These are phyloP conservation scores for Spathaspora sp. DNA, from an alignment of 1,139 yeast genomes.

Conservation along the genomic window DNA sequence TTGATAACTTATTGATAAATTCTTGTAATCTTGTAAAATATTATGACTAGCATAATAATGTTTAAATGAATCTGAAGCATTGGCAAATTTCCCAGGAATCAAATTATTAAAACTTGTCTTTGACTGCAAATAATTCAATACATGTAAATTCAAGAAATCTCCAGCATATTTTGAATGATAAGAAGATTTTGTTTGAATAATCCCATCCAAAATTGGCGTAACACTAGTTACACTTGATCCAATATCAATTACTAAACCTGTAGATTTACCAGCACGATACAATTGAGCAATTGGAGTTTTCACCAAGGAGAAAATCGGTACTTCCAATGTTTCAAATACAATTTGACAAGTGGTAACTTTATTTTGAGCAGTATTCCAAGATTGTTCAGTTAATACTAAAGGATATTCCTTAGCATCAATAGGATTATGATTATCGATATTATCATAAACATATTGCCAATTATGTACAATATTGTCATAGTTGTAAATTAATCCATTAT, in stretches of 20 bases:
- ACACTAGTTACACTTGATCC: conserved; percentile 63
- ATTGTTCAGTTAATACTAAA: conserved; percentile 62
- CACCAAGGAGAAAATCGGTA: conserved; percentile 67
- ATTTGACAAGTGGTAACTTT: conserved; percentile 53
- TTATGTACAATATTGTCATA: conserved; percentile 59
- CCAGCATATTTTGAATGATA: conserved; percentile 67
- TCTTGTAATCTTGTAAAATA: conserved; percentile 41
- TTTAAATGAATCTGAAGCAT: conserved; percentile 45
- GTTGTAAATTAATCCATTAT: conserved; percentile 65
- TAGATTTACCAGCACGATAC: conserved; percentile 65
- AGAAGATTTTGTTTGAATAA: conserved; percentile 59
- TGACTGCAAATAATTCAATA: conserved; percentile 37
- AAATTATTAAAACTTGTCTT: conserved; percentile 28
- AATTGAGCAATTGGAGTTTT: conserved; percentile 70
- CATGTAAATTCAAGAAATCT: conserved; percentile 61
- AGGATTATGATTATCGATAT: conserved; percentile 43
- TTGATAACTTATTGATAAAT: conserved; percentile 16
- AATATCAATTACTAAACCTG: conserved; percentile 67
- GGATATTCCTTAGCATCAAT: conserved; percentile 57
- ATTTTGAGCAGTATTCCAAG: conserved; percentile 59
- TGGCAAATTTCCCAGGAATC: conserved; percentile 25
- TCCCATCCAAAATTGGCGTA: conserved; percentile 73
- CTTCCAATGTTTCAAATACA: conserved; percentile 63
- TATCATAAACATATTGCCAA: conserved; percentile 58
- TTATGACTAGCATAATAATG: conserved; percentile 43